Percentiles rank a stretch among this genome's conserved stretches.
phyloP scores from a whole-genome alignment of 441 rosid species.

The Adansonia gregorii region DNA sequence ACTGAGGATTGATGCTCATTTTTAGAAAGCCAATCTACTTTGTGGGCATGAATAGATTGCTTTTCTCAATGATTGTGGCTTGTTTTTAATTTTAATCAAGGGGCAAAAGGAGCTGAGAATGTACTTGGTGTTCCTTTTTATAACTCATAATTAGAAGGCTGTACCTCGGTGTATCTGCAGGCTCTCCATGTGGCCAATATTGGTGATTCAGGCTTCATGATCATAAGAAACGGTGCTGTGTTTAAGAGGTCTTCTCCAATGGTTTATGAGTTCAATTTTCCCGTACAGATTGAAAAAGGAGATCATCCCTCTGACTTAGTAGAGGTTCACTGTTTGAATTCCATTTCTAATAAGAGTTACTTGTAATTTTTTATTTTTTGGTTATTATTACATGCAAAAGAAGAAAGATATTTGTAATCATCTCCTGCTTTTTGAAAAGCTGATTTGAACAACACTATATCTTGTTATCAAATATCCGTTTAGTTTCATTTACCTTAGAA shows the following conservation, averaged over 20 bases:
- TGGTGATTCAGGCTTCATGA: slow-evolving; percentile 78
- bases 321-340: slow-evolving; percentile 50
- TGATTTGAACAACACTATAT: background rate
- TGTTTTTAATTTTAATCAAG: background rate
- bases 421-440: background rate
- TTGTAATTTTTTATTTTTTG: background rate
- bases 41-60: background rate
- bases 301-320: slow-evolving; percentile 50
- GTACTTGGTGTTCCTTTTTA: background rate
- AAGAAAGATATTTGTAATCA: background rate
- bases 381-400: background rate
- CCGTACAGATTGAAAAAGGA: slow-evolving; percentile 57
- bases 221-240: slow-evolving; percentile 59
- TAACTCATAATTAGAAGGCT: slow-evolving; percentile 16
- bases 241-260: slow-evolving; percentile 63
- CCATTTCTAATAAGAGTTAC: background rate
- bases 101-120: background rate
- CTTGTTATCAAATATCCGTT: background rate
- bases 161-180: slow-evolving; percentile 39
- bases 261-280: slow-evolving; percentile 72
- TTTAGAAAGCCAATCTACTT: background rate
- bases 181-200: slow-evolving; percentile 68
- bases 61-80: background rate
- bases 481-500: background rate
- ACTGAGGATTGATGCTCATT: slow-evolving; percentile 5